These are phyloP conservation scores for Verticillium isaacii DNA, from an alignment of 2,329 filamentous ascomycete species.

Conservation along the genomic window DNA sequence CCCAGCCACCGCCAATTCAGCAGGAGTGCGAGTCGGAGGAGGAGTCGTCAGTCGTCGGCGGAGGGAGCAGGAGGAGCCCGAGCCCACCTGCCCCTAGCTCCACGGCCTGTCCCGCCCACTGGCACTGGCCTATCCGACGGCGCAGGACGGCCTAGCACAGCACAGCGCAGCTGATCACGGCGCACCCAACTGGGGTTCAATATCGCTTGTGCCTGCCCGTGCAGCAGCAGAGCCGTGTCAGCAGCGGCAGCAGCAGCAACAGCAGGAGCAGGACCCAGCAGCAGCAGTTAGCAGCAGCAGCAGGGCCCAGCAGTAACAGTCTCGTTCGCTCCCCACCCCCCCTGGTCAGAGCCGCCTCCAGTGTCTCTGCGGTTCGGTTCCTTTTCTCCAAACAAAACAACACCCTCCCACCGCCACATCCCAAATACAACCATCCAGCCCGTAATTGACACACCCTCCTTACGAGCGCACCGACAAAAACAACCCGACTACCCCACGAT, in stretches of 20 bases:
- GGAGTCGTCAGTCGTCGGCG: too few species aligned
- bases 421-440: conserved; percentile 4
- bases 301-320: background rate
- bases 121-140: background rate
- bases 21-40: background rate
- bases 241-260: background rate
- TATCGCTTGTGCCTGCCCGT: background rate
- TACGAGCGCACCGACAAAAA: background rate
- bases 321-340: background rate
- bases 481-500: background rate
- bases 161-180: background rate
- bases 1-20: background rate
- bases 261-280: background rate
- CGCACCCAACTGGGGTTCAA: background rate
- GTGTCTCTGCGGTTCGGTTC: background rate
- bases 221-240: background rate
- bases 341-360: background rate
- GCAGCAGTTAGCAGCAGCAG: background rate
- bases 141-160: background rate
- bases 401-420: conserved; percentile 1
- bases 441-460: background rate
- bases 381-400: conserved; percentile 14
- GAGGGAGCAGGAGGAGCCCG: background rate
- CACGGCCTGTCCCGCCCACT: conserved; percentile 11
- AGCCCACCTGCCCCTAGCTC: conserved; percentile 4